Base-by-base conservation (phyloP, 345 rosid species). In the Salix purpurea region DNA sequence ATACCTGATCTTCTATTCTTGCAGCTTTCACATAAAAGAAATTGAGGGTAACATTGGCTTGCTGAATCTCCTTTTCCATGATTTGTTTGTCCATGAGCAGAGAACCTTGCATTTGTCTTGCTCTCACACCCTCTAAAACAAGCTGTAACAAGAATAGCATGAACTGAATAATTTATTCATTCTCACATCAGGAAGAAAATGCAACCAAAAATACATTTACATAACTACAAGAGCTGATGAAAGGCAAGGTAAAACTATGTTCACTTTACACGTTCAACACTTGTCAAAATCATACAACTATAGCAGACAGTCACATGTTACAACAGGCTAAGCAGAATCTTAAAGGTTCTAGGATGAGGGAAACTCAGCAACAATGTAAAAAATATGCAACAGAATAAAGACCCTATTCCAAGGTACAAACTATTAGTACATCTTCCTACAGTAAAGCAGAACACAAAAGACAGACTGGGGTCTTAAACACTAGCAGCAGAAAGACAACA, bases 1-100 rank as follows among this genome's bases (percentile, higher is more conserved):
- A 4, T 84, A 94, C 99, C 96, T 94, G 98, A 75, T 96, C 97
- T 77, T 92, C 97, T 71, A 94, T 87, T 83, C 91, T 88, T 69
- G 83, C 84, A 71, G 89, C 85, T 84, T 87, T 96, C 75, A 88
- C 87, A 76, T 88, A 84, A 65, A 83, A 89, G 78, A 92, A 89
- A 73, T 89, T 92, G 54, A 88, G 83, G 78, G 90, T 87, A 71
- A 89, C 77, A 85, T 83, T 88, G 67, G 91, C 92, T 81, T 83
- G 92, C 79, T 92, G 97, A 79, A 89, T 87, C 77, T 91, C 92
- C 83, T 84, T 92, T 65, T 86, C 92, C 85, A 89, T 86, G 23
- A 78, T 85, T 71, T 69, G 76, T 71, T 89, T 96, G 70, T 94
- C 97, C 67, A 88, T 84, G 26, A 78, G 83, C 48, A 91, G 82